Conservation (phyloP, 2,329 filamentous ascomycete species). For the Aureobasidium uvarum region DNA sequence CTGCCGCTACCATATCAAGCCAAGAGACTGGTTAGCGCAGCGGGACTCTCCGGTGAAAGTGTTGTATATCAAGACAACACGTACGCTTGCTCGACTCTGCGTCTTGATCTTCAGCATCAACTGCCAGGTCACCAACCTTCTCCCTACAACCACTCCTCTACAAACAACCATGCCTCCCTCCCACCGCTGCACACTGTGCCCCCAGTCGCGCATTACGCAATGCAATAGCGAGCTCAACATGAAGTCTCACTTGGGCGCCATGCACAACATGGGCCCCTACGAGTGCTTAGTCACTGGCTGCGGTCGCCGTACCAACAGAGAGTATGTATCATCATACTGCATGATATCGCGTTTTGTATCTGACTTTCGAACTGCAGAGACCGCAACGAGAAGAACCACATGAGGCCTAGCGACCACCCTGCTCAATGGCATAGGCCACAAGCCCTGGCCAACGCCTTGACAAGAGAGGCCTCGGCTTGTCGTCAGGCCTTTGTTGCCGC, state of each 20-base stretch:
- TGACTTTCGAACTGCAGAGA: neutral
- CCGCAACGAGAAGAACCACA: neutral
- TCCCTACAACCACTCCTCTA: neutral
- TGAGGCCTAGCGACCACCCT: neutral
- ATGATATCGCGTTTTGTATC: neutral
- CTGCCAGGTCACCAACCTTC: neutral
- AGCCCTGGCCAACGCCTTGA: neutral
- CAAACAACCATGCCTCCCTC: neutral
- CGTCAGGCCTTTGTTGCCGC: neutral
- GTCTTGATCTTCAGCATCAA: neutral
- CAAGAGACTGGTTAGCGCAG: neutral
- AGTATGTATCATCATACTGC: neutral
- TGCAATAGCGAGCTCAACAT: neutral
- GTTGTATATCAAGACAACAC: neutral
- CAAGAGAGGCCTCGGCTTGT: neutral
- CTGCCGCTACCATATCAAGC: constrained; percentile 1
- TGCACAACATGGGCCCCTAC: neutral
- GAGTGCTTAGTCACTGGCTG: neutral
- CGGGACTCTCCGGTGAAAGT: neutral
- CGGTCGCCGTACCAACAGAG: neutral
- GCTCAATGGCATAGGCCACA: neutral
- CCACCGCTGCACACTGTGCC: neutral
- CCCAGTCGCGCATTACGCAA: neutral
- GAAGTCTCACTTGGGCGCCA: neutral
- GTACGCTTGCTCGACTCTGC: neutral